Conservation (phyloP, 345 rosid genomes). For the Syzygium jambos region DNA sequence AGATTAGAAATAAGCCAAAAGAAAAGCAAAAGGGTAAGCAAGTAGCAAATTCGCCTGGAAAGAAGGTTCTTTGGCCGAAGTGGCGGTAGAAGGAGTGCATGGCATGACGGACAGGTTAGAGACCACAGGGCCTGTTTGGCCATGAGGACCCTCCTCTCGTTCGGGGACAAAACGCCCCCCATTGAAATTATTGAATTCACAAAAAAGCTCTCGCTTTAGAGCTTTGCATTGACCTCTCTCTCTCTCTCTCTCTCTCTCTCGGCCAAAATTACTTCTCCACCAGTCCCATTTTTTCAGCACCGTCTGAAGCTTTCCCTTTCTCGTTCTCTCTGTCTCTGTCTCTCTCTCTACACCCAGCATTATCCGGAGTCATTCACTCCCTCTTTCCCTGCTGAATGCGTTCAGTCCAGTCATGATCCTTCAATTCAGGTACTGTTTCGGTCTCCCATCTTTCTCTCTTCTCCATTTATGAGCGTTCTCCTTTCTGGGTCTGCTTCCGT, state of each 20-base stretch:
- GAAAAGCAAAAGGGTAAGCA: neutral
- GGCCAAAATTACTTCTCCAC: neutral
- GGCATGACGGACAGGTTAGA: neutral
- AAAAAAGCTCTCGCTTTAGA: conserved; percentile 1
- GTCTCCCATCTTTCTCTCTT: neutral
- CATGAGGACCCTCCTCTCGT: neutral
- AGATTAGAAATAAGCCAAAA: neutral
- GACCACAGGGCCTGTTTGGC: neutral
- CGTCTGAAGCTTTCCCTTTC: conserved; percentile 4
- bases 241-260: neutral
- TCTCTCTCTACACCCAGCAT: neutral
- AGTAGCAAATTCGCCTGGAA: neutral
- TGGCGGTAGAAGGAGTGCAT: neutral
- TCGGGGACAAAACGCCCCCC: conserved; percentile 3
- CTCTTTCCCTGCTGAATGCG: neutral
- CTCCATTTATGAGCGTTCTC: neutral
- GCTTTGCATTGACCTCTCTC: conserved; percentile 26
- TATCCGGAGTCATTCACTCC: neutral
- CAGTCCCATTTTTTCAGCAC: conserved; percentile 5
- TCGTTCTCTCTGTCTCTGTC: neutral
- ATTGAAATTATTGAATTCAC: neutral
- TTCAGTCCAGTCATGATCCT: conserved; percentile 13
- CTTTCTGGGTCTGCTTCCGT: conserved; percentile 2
- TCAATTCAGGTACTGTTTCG: conserved; percentile 19
- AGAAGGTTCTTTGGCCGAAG: neutral